Evolutionary conservation across 257 asterid species (phyloP).

Genomic region (Solanum piurae): DNA sequence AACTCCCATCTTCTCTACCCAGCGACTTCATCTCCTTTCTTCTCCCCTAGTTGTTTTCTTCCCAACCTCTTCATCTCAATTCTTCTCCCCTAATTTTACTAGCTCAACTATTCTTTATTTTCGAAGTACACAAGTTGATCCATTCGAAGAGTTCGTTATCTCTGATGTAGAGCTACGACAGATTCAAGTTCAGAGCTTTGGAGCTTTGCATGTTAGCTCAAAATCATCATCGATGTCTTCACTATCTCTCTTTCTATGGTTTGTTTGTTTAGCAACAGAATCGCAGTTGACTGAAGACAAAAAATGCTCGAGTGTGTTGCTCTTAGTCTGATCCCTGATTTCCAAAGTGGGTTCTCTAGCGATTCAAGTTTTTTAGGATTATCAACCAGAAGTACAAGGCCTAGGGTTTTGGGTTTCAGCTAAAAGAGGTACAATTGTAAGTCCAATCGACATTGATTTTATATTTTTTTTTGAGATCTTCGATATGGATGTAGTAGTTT

Average conservation of each 20-base stretch:
- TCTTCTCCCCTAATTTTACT: too few species aligned
- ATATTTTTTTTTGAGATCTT: not conserved
- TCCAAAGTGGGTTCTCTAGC: not conserved
- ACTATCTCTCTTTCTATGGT: not conserved
- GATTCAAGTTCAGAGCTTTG: too few species aligned
- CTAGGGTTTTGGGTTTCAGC: constrained; percentile 84
- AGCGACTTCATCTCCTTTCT: too few species aligned
- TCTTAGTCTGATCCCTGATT: not conserved
- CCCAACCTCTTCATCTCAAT: too few species aligned
- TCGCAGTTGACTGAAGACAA: not conserved
- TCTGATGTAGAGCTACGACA: too few species aligned
- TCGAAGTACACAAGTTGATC: not conserved
- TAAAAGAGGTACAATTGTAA: constrained; percentile 67
- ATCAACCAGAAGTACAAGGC: constrained; percentile 88
- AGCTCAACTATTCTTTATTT: too few species aligned
- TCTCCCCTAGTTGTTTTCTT: too few species aligned
- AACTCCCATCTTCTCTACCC: too few species aligned
- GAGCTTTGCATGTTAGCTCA: not conserved
- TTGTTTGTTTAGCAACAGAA: too few species aligned
- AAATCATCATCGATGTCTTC: too few species aligned
- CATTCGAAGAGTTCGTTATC: too few species aligned
- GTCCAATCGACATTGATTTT: constrained; percentile 42
- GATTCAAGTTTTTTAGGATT: constrained; percentile 35
- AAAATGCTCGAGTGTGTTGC: not conserved
- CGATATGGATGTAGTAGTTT: not conserved